phyloP scores from a whole-genome alignment of 2,329 filamentous ascomycete species.

The Macrophomina phaseolina region DNA sequence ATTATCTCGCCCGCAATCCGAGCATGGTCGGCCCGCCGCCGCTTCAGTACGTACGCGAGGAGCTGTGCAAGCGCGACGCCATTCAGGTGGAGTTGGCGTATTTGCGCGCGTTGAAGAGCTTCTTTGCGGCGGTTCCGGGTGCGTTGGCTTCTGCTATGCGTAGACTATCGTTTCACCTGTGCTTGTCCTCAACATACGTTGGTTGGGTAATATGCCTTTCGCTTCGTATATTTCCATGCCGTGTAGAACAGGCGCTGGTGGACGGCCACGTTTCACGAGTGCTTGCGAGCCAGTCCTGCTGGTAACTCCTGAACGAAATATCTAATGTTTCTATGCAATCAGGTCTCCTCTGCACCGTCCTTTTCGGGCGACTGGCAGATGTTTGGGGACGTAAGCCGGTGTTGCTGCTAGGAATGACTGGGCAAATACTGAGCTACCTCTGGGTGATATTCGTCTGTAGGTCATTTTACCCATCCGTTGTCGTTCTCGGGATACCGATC shows the following conservation, averaged over 20 bases:
- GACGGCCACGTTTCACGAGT: neutral
- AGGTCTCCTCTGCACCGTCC: conserved; percentile 13
- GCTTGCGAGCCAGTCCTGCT: neutral
- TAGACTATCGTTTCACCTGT: neutral
- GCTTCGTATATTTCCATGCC: no score
- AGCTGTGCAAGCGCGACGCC: conserved; percentile 16
- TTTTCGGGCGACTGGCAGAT: conserved; percentile 9
- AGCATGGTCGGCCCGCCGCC: conserved; percentile 15
- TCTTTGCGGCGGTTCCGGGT: conserved; percentile 17
- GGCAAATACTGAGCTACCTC: conserved; percentile 23
- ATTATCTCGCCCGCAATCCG: conserved; percentile 12
- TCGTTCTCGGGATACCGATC: neutral
- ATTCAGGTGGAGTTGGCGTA: conserved; percentile 26
- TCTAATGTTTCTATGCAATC: neutral
- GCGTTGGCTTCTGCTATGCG: neutral
- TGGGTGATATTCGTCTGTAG: conserved; percentile 25
- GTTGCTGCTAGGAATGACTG: conserved; percentile 18
- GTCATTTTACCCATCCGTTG: neutral
- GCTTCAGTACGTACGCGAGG: conserved; percentile 18
- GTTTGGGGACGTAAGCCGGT: conserved; percentile 15
- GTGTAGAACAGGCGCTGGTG: no score
- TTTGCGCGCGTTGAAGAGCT: conserved; percentile 5
- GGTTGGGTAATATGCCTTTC: no score
- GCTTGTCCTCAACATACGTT: no score
- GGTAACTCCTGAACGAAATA: neutral